Evolutionary conservation across 2,329 filamentous ascomycete genomes (phyloP).

Genomic region (Colletotrichum filicis): DNA sequence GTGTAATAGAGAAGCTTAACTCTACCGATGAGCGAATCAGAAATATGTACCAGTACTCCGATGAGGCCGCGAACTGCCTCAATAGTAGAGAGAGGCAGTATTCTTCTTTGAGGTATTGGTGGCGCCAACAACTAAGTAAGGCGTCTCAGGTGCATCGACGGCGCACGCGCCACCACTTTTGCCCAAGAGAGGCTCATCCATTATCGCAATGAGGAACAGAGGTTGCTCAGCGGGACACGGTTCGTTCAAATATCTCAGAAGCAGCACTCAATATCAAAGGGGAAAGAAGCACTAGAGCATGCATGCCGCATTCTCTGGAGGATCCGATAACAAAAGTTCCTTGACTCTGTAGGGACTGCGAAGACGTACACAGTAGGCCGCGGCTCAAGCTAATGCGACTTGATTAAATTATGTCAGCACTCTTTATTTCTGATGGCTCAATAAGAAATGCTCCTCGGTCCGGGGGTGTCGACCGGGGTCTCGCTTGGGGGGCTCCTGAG

Average conservation of each 20-base stretch:
- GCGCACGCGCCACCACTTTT: too few species aligned
- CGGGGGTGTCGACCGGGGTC: background rate
- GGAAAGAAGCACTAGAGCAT: too few species aligned
- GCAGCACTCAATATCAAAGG: too few species aligned
- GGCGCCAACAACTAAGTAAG: too few species aligned
- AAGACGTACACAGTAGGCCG: too few species aligned
- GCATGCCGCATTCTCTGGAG: background rate
- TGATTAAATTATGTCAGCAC: constrained; percentile 12
- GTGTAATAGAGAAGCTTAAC: background rate
- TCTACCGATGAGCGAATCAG: background rate
- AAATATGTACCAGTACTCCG: background rate
- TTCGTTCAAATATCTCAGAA: too few species aligned
- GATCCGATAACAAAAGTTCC: background rate
- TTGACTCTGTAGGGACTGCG: background rate
- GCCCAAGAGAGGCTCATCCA: too few species aligned
- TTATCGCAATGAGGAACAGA: too few species aligned
- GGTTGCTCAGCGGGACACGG: too few species aligned
- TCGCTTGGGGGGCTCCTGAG: constrained; percentile 5
- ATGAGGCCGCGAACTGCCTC: background rate
- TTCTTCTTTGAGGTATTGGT: background rate
- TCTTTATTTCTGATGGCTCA: background rate
- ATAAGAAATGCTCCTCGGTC: background rate
- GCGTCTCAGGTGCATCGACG: too few species aligned
- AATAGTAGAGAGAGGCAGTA: background rate
- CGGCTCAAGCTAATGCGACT: background rate